These are phyloP conservation scores for Ophiostoma triangulosporum DNA, from an alignment of 2,329 filamentous ascomycete genomes.

Conservation along the genomic window DNA sequence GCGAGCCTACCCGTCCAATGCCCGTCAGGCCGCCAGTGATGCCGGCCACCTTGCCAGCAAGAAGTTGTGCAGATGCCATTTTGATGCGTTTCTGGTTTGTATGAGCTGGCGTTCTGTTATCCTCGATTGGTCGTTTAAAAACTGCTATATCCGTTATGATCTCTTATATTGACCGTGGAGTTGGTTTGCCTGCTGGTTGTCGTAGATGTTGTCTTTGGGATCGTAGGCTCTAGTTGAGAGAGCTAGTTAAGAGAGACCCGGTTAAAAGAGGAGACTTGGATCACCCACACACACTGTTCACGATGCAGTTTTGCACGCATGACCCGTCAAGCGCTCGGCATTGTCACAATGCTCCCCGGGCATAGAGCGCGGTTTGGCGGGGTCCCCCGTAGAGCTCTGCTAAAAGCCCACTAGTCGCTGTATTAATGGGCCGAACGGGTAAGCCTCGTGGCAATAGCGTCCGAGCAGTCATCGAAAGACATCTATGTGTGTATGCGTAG, in stretches of 20 bases:
- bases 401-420: neutral
- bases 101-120: no score
- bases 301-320: no score
- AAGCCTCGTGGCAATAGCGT: neutral
- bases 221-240: neutral
- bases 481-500: no score
- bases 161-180: no score
- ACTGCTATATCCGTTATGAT: no score
- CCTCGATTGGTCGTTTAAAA: neutral
- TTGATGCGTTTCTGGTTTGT: neutral
- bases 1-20: conserved; percentile 9
- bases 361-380: neutral
- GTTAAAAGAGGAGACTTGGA: neutral
- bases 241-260: neutral
- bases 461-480: neutral
- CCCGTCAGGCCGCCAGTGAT: conserved; percentile 12
- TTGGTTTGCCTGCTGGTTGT: neutral
- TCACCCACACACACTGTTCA: no score
- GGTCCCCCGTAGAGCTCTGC: neutral
- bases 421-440: neutral
- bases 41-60: conserved; percentile 12
- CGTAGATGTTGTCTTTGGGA: neutral
- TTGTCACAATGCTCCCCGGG: neutral
- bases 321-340: neutral
- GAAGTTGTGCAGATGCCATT: conserved; percentile 10